Evolutionary conservation across 441 rosid species (phyloP), one percentile per base, ranked within the genome.

Genomic region (Gossypium gossypioides): DNA sequence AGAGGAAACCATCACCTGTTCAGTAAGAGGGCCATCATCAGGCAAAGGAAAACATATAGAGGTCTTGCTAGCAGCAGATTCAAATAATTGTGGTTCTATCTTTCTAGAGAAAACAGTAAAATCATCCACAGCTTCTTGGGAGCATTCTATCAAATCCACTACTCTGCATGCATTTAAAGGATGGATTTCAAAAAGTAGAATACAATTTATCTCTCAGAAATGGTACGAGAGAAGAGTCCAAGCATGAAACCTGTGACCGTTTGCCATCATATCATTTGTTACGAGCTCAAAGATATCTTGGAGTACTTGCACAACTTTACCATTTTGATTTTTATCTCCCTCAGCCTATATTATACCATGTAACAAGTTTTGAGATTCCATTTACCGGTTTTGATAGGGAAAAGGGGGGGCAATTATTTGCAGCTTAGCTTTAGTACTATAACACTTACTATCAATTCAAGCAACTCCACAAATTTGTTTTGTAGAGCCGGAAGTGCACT

Each of bases 271-370:
- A 75, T 92, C 99, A 68, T 80, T 84, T 70, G 93, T 89, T 63
- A 92, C 89, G 22, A 92, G 82, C 82, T 96, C 98, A 85, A 92
- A 92, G 68, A 96, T 88, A 82, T 96, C 99, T 63, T 96, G 99
- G 69, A 96, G 97, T 83, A 85, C 86, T 79, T 83, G 88, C 75
- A 91, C 95, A 76, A 92, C 92, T 67, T 86, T 82, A 64, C 63
- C 78, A 62, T 73, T 81, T 50, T 85, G 86, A 58, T 80, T 75
- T 81, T 86, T 84, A 68, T 85, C 82, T 80, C 96, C 92, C 78
- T 86, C 91, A 66, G 83, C 84, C 94, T 77, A 71, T 78, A 79
- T 66, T 27, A 80, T 18, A 57, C 15, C 62, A 76, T 29, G 25
- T 10, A 69, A 34, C 2, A 77, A 55, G 46, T 42, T 16, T 24